These are phyloP conservation scores for Fomitopsis schrenkii DNA, from an alignment of 1,284 basidiomycete genomes.

Conservation along the genomic window DNA sequence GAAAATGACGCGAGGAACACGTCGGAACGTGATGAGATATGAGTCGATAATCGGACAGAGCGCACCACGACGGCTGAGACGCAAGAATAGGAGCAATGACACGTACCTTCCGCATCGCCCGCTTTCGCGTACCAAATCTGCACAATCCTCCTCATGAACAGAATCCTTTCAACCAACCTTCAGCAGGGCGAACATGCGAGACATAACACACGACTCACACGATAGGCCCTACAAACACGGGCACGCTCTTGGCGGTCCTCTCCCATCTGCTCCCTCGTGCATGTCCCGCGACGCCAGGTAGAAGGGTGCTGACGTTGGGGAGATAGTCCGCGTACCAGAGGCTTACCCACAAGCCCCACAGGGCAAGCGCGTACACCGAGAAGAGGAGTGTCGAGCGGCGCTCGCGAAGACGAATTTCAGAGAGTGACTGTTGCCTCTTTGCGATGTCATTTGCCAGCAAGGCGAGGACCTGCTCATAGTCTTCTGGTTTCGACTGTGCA, in stretches of 20 bases:
- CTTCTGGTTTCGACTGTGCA: conserved; percentile 42
- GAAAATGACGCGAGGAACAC: too few species aligned
- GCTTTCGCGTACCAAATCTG: conserved; percentile 86
- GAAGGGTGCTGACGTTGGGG: conserved; percentile 36
- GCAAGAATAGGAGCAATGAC: not conserved
- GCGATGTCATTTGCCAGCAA: conserved; percentile 64
- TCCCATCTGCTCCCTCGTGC: conserved; percentile 37
- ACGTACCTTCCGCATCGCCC: conserved; percentile 78
- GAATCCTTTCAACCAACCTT: conserved; percentile 52
- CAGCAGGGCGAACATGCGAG: not conserved
- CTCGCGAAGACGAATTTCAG: conserved; percentile 86
- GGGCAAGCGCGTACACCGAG: conserved; percentile 77
- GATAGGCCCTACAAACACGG: conserved; percentile 73
- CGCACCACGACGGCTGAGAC: conserved; percentile 3
- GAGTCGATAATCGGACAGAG: not conserved
- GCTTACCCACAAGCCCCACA: conserved; percentile 78
- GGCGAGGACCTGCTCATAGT: conserved; percentile 69
- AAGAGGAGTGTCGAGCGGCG: conserved; percentile 77
- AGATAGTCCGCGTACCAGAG: conserved; percentile 77
- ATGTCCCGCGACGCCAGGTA: conserved; percentile 10
- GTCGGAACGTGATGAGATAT: too few species aligned
- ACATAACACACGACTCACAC: conserved; percentile 51
- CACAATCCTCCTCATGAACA: conserved; percentile 80
- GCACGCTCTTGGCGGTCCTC: conserved; percentile 44
- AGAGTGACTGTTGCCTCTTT: conserved; percentile 75